Percentiles rank a stretch among this genome's conserved stretches.
These are phyloP conservation scores for Podila clonocystis DNA, from an alignment of 192 early-diverging fungal genomes.

Conservation along the genomic window DNA sequence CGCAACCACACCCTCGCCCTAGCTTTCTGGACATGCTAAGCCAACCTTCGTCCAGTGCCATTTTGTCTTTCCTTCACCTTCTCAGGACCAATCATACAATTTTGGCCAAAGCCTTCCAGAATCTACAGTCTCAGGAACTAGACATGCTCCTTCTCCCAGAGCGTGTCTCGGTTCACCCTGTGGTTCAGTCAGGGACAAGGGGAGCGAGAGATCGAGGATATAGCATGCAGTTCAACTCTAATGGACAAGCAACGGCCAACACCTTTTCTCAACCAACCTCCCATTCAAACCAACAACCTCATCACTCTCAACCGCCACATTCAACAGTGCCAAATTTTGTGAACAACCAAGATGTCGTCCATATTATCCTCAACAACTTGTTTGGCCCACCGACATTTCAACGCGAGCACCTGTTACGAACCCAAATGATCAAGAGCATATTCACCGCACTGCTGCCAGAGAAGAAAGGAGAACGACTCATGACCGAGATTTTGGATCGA, in stretches of 20 bases:
- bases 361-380: conserved; percentile 40
- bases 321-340: conserved; percentile 31
- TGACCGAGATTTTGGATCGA: conserved; percentile 51
- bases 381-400: conserved; percentile 45
- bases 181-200: conserved; percentile 10
- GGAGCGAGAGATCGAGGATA: conserved; percentile 20
- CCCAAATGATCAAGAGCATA: conserved; percentile 17
- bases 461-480: conserved; percentile 49
- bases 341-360: conserved; percentile 43
- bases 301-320: neutral
- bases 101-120: conserved; percentile 45
- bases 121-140: conserved; percentile 45
- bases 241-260: conserved; percentile 8
- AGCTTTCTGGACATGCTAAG: conserved; percentile 54
- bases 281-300: conserved; percentile 5
- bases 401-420: conserved; percentile 29
- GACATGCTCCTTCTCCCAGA: conserved; percentile 37
- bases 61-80: conserved; percentile 36
- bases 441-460: conserved; percentile 37
- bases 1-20: conserved; percentile 47
- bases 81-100: conserved; percentile 39
- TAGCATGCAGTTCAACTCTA: conserved; percentile 12
- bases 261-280: conserved; percentile 15
- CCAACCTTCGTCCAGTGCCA: conserved; percentile 18
- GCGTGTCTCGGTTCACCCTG: neutral